Evolutionary conservation across 768 basidiomycete species (phyloP).

Genomic region (Pleurotus tuber-regium): DNA sequence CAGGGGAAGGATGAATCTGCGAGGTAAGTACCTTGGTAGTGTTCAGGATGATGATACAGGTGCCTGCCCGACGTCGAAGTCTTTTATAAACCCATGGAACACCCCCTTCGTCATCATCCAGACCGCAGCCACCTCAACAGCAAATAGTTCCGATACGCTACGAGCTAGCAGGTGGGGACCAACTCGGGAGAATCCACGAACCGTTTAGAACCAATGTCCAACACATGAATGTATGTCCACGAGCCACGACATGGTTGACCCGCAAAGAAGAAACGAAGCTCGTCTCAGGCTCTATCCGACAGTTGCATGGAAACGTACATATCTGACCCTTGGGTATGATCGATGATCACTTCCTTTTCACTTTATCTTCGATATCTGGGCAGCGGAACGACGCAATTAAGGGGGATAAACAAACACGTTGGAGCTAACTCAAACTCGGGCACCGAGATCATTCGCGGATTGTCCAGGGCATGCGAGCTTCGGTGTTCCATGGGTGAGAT

Average conservation of each 20-base stretch:
- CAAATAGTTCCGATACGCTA: slow-evolving; percentile 1
- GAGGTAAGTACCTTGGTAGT: no score
- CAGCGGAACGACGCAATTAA: neutral
- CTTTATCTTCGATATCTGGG: neutral
- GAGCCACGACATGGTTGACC: slow-evolving; percentile 8
- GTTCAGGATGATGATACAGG: no score
- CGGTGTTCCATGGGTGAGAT: neutral
- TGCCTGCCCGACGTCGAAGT: no score
- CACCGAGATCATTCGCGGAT: slow-evolving; percentile 8
- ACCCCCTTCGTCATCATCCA: slow-evolving; percentile 2
- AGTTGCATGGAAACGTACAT: slow-evolving; percentile 4
- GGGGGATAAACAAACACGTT: slow-evolving; percentile 2
- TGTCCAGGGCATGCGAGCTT: slow-evolving; percentile 1
- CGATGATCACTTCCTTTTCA: neutral
- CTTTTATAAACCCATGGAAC: neutral
- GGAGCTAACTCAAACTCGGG: neutral
- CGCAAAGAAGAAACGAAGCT: neutral
- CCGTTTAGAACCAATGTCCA: neutral
- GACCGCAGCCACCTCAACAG: slow-evolving; percentile 4
- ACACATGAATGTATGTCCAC: slow-evolving; percentile 7
- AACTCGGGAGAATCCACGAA: neutral
- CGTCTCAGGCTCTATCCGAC: neutral
- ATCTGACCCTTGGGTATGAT: neutral
- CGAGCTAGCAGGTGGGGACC: neutral
- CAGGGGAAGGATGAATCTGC: no score